Conservation (phyloP, 352 stramenopile genomes). For the Phytophthora ohioensis region DNA sequence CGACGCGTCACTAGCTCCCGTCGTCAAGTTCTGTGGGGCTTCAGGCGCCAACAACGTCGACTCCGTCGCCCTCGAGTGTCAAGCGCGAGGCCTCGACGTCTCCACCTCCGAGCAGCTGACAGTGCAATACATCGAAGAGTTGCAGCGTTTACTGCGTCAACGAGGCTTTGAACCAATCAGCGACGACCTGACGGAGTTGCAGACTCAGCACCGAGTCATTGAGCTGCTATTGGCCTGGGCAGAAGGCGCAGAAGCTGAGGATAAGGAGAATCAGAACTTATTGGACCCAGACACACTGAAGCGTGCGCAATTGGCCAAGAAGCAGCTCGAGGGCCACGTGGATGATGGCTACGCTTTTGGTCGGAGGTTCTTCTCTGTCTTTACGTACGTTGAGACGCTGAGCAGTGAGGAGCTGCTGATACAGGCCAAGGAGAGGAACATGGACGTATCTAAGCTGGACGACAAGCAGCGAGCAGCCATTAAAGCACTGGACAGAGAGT, state of each 20-base stretch:
- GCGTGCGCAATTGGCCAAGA: conserved; percentile 49
- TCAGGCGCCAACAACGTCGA: not conserved
- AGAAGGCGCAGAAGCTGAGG: conserved; percentile 14
- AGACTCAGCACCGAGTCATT: conserved; percentile 49
- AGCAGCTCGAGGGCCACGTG: conserved; percentile 46
- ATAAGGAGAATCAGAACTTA: conserved; percentile 31
- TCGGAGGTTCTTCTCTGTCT: conserved; percentile 62
- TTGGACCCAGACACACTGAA: conserved; percentile 27
- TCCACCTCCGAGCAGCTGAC: conserved; percentile 15
- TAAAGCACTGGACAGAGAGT: conserved; percentile 60
- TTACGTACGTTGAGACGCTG: conserved; percentile 63
- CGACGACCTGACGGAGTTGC: conserved; percentile 37
- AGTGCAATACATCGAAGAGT: conserved; percentile 46
- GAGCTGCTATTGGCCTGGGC: conserved; percentile 55
- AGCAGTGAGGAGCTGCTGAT: conserved; percentile 52
- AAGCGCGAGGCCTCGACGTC: conserved; percentile 44
- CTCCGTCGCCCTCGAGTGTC: conserved; percentile 49
- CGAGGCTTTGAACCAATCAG: conserved; percentile 51
- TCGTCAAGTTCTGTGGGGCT: conserved; percentile 40
- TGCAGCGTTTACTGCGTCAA: conserved; percentile 37
- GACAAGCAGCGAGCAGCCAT: conserved; percentile 47
- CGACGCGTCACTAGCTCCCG: conserved; percentile 52
- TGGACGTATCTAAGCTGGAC: conserved; percentile 44
- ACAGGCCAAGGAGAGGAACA: conserved; percentile 32
- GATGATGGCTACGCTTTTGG: conserved; percentile 77